Conservation (phyloP, 805 yeast species). For the Yarrowia osloensis region DNA sequence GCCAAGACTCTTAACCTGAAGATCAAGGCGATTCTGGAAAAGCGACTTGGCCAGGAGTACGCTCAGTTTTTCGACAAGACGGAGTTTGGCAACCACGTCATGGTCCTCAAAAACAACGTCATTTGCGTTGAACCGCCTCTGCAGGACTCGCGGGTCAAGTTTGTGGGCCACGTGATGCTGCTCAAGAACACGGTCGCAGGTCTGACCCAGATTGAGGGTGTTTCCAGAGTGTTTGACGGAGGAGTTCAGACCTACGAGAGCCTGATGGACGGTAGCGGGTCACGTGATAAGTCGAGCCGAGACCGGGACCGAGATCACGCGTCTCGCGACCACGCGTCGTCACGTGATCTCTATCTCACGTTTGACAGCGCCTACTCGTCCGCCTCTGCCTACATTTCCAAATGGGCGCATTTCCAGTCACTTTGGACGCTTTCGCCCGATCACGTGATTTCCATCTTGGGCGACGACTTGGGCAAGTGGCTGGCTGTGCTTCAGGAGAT, state of each 20-base stretch:
- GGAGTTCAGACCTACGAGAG: conserved; percentile 6
- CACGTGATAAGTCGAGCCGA: conserved; percentile 10
- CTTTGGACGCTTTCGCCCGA: conserved; percentile 59
- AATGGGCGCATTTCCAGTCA: conserved; percentile 59
- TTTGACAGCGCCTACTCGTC: conserved; percentile 27
- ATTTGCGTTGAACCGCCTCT: conserved; percentile 25
- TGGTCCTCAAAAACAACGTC: conserved; percentile 22
- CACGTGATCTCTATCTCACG: conserved; percentile 2
- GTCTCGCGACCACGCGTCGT: background rate
- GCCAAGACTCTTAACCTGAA: conserved; percentile 10
- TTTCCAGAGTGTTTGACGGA: conserved; percentile 7
- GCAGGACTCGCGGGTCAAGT: conserved; percentile 15
- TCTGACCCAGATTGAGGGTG: conserved; percentile 18
- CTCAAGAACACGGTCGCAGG: background rate
- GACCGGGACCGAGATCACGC: too few species aligned
- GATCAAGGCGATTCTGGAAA: conserved; percentile 2
- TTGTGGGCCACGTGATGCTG: background rate
- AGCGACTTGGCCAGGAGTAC: background rate
- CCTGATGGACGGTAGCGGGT: conserved; percentile 4
- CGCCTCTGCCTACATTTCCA: conserved; percentile 46
- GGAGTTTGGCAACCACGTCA: background rate
- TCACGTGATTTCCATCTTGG: conserved; percentile 45
- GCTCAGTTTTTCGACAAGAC: conserved; percentile 19
- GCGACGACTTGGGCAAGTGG: conserved; percentile 51
- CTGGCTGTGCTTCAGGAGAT: conserved; percentile 49